Conservation (phyloP, 257 asterid species). For the Galeopsis tetrahit region DNA sequence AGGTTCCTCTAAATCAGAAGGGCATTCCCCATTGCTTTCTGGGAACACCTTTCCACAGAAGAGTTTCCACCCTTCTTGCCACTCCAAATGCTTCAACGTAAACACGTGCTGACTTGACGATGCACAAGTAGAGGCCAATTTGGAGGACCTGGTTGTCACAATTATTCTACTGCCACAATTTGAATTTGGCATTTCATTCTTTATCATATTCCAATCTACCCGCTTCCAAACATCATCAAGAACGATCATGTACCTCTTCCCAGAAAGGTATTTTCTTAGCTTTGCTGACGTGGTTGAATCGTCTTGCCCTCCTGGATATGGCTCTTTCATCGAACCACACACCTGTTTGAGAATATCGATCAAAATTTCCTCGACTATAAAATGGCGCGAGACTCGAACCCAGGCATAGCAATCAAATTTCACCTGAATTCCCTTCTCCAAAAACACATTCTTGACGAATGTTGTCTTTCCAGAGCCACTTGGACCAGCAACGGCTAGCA, state of each 20-base stretch:
- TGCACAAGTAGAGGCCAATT: slow-evolving; percentile 40
- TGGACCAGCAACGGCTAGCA: background rate
- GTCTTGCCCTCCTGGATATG: too few relatives aligned
- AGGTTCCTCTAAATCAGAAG: slow-evolving; percentile 35
- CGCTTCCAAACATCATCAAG: background rate
- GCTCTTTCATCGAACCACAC: background rate
- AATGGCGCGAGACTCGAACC: slow-evolving; percentile 25
- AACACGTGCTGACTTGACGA: slow-evolving; percentile 18
- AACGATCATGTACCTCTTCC: too few relatives aligned
- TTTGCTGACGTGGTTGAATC: too few relatives aligned
- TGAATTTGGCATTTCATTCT: slow-evolving; percentile 44
- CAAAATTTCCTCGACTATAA: slow-evolving; percentile 43
- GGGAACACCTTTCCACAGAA: slow-evolving; percentile 43
- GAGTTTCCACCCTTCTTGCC: slow-evolving; percentile 41
- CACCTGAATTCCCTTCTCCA: slow-evolving; percentile 35
- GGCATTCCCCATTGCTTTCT: slow-evolving; percentile 40
- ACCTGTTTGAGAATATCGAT: background rate
- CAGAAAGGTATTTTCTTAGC: too few relatives aligned
- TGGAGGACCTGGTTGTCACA: slow-evolving; percentile 44
- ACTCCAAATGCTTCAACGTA: slow-evolving; percentile 11
- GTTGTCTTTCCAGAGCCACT: background rate
- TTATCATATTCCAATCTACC: slow-evolving; percentile 41
- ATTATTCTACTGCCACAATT: slow-evolving; percentile 49
- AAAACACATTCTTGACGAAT: background rate
- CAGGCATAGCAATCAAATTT: background rate